Conservation (phyloP, 352 stramenopile species). For the Phytophthora fragariae region DNA sequence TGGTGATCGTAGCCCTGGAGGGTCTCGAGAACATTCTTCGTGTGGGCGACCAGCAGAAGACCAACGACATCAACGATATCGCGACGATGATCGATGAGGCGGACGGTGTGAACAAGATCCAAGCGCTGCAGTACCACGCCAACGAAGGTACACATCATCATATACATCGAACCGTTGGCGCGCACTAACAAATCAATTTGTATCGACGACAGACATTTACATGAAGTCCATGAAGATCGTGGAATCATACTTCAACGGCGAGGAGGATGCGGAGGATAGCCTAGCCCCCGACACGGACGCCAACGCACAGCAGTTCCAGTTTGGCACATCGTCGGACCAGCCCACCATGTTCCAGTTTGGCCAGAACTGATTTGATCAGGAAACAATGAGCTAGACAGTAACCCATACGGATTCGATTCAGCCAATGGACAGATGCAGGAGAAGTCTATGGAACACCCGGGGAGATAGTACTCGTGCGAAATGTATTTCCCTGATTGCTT, state of each 20-base stretch:
- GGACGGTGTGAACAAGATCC: slow-evolving; percentile 97
- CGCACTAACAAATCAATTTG: slow-evolving; percentile 34
- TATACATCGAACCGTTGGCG: slow-evolving; percentile 27
- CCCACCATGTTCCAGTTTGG: slow-evolving; percentile 89
- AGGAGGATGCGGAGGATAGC: slow-evolving; percentile 96
- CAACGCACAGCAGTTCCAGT: slow-evolving; percentile 84
- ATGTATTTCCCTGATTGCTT: slow-evolving; percentile 50
- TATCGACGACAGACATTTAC: slow-evolving; percentile 77
- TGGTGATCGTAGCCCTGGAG: slow-evolving; percentile 98
- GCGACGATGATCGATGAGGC: slow-evolving; percentile 96
- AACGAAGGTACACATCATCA: slow-evolving; percentile 91
- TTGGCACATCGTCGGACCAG: slow-evolving; percentile 68
- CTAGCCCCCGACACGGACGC: slow-evolving; percentile 75
- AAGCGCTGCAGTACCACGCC: slow-evolving; percentile 97
- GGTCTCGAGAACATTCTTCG: slow-evolving; percentile 99
- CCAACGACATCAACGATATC: slow-evolving; percentile 93
- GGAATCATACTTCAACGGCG: slow-evolving; percentile 97
- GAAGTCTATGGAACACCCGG: slow-evolving; percentile 33
- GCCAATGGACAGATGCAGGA: slow-evolving; percentile 24
- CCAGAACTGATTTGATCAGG: slow-evolving; percentile 57
- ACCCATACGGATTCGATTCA: slow-evolving; percentile 30
- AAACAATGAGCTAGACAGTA: slow-evolving; percentile 33
- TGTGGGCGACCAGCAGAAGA: slow-evolving; percentile 80
- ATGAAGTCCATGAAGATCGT: slow-evolving; percentile 97
- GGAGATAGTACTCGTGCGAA: slow-evolving; percentile 42